phyloP scores from a whole-genome alignment of 1,139 yeast species.

The Diutina siamensis region DNA sequence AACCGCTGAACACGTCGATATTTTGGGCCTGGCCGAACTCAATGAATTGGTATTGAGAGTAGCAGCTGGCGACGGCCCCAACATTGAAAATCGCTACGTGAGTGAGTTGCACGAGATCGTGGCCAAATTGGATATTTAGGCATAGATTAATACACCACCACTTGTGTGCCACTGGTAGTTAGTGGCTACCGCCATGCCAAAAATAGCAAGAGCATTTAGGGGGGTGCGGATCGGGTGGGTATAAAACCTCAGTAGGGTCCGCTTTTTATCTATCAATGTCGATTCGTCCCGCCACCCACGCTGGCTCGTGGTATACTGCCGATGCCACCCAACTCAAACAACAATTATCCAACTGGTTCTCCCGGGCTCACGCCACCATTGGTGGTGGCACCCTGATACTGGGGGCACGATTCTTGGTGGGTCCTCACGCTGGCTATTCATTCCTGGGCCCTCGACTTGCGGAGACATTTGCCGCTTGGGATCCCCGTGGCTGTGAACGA shows the following conservation, averaged over 20 bases:
- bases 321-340: slow-evolving; percentile 27
- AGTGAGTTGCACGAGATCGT: slow-evolving; percentile 57
- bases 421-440: slow-evolving; percentile 85
- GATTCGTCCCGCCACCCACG: slow-evolving; percentile 62
- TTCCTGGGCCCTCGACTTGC: slow-evolving; percentile 76
- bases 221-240: no score
- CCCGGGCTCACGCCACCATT: slow-evolving; percentile 12
- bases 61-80: slow-evolving; percentile 68
- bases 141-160: no score
- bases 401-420: slow-evolving; percentile 54
- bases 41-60: slow-evolving; percentile 76
- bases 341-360: slow-evolving; percentile 38
- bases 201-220: no score
- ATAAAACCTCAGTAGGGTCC: no score
- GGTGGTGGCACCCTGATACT: neutral
- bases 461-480: slow-evolving; percentile 66
- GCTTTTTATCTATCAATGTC: no score
- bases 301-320: slow-evolving; percentile 79
- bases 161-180: no score
- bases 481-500: slow-evolving; percentile 42
- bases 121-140: slow-evolving; percentile 25
- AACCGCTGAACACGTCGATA: slow-evolving; percentile 97
- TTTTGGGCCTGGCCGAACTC: slow-evolving; percentile 83
- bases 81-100: slow-evolving; percentile 46
- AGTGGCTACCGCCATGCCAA: no score